A percentile compares a stretch with the other conserved stretches of the same genome.
Conservation (phyloP, 768 basidiomycete genomes). For the Sporobolomyces pararoseus region DNA sequence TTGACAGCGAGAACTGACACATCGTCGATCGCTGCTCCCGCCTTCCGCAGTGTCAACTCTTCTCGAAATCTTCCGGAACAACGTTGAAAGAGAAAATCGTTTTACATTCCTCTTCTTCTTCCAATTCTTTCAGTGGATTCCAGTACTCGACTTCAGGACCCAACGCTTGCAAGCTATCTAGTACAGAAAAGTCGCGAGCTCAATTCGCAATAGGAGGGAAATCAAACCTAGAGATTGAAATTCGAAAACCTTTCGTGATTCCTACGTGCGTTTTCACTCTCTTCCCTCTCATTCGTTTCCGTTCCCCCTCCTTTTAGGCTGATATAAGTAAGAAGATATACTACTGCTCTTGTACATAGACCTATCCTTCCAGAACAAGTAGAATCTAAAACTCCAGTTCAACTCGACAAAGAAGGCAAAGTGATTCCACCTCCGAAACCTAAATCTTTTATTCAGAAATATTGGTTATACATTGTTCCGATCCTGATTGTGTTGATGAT, state of each 20-base stretch:
- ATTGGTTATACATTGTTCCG: slow-evolving; percentile 25
- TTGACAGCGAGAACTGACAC: too few relatives aligned
- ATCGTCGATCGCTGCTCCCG: too few relatives aligned
- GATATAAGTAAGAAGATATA: too few relatives aligned
- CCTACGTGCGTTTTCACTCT: slow-evolving; percentile 3
- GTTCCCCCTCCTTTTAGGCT: not conserved
- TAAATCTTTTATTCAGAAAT: slow-evolving; percentile 32
- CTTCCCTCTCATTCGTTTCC: not conserved
- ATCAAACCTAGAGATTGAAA: not conserved
- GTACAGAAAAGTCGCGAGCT: not conserved
- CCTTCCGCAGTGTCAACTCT: slow-evolving; percentile 24
- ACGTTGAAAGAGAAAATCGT: slow-evolving; percentile 13
- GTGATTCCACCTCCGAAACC: slow-evolving; percentile 23
- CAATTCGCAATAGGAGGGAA: not conserved
- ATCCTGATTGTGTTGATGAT: not conserved
- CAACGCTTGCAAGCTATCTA: not conserved
- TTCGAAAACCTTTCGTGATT: not conserved
- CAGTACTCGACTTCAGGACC: not conserved
- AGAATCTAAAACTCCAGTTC: slow-evolving; percentile 4
- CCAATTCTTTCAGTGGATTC: not conserved
- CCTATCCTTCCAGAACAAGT: not conserved
- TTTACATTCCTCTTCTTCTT: not conserved
- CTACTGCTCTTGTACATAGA: not conserved
- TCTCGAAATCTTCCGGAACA: not conserved
- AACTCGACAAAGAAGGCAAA: slow-evolving; percentile 33